Evolutionary conservation across 176 grass and related monocot species (phyloP), one percentile per base, ranked within the genome.

Genomic region (Urochloa ruziziensis): DNA sequence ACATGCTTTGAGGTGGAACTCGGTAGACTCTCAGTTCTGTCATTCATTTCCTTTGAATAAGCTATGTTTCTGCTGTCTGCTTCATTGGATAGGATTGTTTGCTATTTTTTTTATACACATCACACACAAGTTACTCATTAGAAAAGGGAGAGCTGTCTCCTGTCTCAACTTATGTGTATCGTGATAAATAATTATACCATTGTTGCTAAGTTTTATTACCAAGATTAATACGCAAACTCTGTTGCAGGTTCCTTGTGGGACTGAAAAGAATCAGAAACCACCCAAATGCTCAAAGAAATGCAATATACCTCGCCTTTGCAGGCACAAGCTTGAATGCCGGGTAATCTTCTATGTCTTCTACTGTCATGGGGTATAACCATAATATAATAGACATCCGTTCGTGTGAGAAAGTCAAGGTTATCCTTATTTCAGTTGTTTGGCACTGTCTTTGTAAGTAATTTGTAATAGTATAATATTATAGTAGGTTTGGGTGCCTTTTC

Each of bases 251-350:
- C 96, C 93, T 62, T 98, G 96, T 83, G 96, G 96, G 14, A 93
- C 92, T 71, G 96, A 98, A 62, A 98, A 93, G 92, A 98, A 86
- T 74, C 93, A 98, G 68, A 98, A 93, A 65, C 96, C 96, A 73
- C 96, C 96, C 39, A 98, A 86, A 85, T 98, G 96, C 85, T 86
- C 92, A 10, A 95, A 94, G 82, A 86, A 78, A 74, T 98, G 96
- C 80, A 76, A 29, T 78, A 82, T 91, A 90, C 76, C 89, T 90
- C 87, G 86, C 77, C 92, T 98, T 86, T 98, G 96, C 34, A 93
- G 88, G 62, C 96, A 98, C 80, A 93, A 88, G 37, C 84, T 90
- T 85, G 89, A 91, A 82, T 93, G 82, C 24, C 78, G 89, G 89
- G 96, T 98, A 88, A 90, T 81, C n/a, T 79, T 2, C 53, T 67